Evolutionary conservation across 495 filamentous ascomycete species (phyloP).

Genomic region (Podospora appendiculata): DNA sequence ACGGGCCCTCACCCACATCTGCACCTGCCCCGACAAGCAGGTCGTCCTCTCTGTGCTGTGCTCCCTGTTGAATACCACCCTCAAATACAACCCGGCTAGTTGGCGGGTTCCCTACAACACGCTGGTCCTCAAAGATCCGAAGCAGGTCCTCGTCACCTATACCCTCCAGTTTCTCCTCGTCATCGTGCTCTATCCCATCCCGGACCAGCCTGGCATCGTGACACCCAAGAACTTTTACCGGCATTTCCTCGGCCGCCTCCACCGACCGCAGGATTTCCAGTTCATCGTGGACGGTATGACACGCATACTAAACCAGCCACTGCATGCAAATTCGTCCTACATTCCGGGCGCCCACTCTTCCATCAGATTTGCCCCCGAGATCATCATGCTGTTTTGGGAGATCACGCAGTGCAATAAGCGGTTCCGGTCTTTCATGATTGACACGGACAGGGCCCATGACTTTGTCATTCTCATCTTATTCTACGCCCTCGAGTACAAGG

Average conservation of each 20-base stretch:
- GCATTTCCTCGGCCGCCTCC: slow-evolving; percentile 83
- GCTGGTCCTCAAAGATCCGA: slow-evolving; percentile 88
- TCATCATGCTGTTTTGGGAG: slow-evolving; percentile 98
- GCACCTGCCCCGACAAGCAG: slow-evolving; percentile 82
- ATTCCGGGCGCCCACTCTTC: slow-evolving; percentile 79
- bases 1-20: slow-evolving; percentile 81
- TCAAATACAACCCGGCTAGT: slow-evolving; percentile 93
- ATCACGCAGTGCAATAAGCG: slow-evolving; percentile 95
- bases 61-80: slow-evolving; percentile 90
- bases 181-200: slow-evolving; percentile 82
- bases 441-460: slow-evolving; percentile 88
- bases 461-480: slow-evolving; percentile 87
- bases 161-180: slow-evolving; percentile 86
- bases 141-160: slow-evolving; percentile 85
- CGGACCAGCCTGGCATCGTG: slow-evolving; percentile 56
- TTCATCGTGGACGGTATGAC: slow-evolving; percentile 96
- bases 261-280: slow-evolving; percentile 94
- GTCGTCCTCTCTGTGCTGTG: slow-evolving; percentile 81
- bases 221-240: slow-evolving; percentile 81
- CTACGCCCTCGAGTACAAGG: slow-evolving; percentile 82
- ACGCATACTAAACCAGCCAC: slow-evolving; percentile 82
- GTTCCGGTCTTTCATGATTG: slow-evolving; percentile 94
- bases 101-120: slow-evolving; percentile 96
- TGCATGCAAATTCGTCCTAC: slow-evolving; percentile 81
- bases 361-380: slow-evolving; percentile 87